These are phyloP conservation scores for Massospora cicadina DNA, from an alignment of 371 early-diverging fungal species.

Conservation along the genomic window DNA sequence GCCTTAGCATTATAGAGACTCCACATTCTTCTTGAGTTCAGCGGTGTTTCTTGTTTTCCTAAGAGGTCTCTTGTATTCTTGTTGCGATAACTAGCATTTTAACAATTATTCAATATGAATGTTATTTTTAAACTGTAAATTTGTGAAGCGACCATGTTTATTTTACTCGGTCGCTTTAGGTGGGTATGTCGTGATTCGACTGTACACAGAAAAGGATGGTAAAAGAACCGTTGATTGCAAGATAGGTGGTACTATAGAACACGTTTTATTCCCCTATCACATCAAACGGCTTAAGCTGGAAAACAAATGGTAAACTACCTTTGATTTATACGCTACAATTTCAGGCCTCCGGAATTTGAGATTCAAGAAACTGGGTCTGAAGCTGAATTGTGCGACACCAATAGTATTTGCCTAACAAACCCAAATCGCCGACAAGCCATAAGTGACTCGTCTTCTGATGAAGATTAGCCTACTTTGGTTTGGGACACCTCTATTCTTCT, in stretches of 20 bases:
- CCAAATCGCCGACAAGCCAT: background rate
- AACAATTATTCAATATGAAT: no score
- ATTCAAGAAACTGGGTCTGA: background rate
- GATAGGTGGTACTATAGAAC: constrained; percentile 10
- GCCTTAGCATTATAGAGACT: no score
- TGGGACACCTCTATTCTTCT: no score
- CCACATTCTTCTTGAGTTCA: no score
- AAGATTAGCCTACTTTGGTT: no score
- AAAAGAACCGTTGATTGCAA: constrained; percentile 1
- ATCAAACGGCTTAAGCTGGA: constrained; percentile 6
- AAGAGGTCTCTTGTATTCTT: no score
- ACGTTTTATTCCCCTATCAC: constrained; percentile 9
- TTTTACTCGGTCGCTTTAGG: no score
- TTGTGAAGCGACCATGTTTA: no score
- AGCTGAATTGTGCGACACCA: background rate
- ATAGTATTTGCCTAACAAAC: background rate
- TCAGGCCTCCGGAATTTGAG: background rate
- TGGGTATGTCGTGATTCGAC: background rate
- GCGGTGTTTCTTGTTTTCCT: no score
- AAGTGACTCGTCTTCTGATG: background rate
- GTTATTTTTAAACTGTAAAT: no score
- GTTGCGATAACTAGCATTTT: no score
- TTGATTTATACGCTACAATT: background rate
- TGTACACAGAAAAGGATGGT: constrained; percentile 2
- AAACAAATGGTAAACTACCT: constrained; percentile 6